Base-by-base conservation (phyloP, 148 eudicot species). In the Rhododendron williamsianum region DNA sequence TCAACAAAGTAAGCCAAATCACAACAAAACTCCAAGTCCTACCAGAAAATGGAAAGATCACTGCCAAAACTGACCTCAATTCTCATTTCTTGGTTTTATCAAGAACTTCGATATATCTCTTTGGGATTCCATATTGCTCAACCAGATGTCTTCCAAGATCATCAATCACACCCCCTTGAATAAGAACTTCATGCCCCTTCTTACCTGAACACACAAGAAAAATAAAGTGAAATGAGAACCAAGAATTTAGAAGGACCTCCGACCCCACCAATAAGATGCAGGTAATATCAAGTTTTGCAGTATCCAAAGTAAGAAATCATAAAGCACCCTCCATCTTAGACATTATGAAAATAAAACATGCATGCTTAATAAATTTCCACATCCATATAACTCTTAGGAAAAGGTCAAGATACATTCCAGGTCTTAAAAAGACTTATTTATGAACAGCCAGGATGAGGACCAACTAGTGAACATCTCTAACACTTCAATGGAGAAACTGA, bases 141-240 rank as follows among this genome's bases (percentile, higher is more conserved):
- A 97, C 91, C 51, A 97, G 91, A 91, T 95, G 92, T 86, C 89
- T 97, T 80, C 94, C 99, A 87, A 97, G 99, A 90, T 94, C 90
- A 87, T 97, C 99, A 77, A 95, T 95, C 21, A 95, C 99, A 49
- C 98, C 99, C 43, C 99, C 98, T 88, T 97, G 99, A 87, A 97
- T 89, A 80, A 97, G 89, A 88, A 97, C 98, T 87, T 97, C 98
- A 82, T 90, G 93, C 81, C 98, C 99, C 85, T 97, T 97, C 91
- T 97, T 97, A 84, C 98, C 99, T 97, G 94, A 82, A 56, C 36
- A 52, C 11, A 16, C 67, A 23, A 23, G 79, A 45, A 4, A 12
- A 65, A 72, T 9, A 30, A 74, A 23, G n/a, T 60, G 25, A 38
- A 60, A 81, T 10, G 33, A 58, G 51, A 41, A 81, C 19, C 6